phyloP scores from a whole-genome alignment of 2,329 filamentous ascomycete species.

The Neofusicoccum kwambonambiense region DNA sequence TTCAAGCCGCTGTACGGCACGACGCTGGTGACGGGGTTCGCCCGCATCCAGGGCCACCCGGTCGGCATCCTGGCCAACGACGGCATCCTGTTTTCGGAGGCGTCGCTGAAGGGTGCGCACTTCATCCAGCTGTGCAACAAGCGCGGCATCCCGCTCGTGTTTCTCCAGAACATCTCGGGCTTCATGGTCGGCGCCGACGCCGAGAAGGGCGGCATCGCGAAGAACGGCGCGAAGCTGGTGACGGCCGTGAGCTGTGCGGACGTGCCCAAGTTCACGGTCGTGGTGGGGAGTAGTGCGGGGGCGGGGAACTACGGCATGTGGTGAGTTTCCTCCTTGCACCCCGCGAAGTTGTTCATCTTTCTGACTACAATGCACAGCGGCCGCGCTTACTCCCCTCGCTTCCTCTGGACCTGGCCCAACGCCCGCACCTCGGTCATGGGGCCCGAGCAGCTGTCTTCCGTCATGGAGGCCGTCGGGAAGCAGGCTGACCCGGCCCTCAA shows the following conservation, averaged over 20 bases:
- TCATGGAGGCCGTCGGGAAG: slow-evolving; percentile 93
- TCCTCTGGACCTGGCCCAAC: slow-evolving; percentile 97
- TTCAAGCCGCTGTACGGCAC: slow-evolving; percentile 92
- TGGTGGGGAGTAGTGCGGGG: slow-evolving; percentile 89
- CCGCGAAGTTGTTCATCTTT: neutral
- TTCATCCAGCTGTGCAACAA: slow-evolving; percentile 95
- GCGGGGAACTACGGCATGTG: slow-evolving; percentile 99
- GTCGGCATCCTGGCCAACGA: slow-evolving; percentile 96
- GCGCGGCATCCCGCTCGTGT: slow-evolving; percentile 83
- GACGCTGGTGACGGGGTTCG: slow-evolving; percentile 87
- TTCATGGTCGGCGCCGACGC: slow-evolving; percentile 97
- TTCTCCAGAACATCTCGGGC: slow-evolving; percentile 93
- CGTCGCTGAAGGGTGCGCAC: slow-evolving; percentile 89
- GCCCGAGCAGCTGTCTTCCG: slow-evolving; percentile 81
- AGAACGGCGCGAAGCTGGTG: slow-evolving; percentile 96
- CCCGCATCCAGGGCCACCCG: slow-evolving; percentile 81
- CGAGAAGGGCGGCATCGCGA: slow-evolving; percentile 92
- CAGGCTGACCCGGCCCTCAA: slow-evolving; percentile 77
- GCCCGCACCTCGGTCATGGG: slow-evolving; percentile 98
- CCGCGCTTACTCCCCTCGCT: slow-evolving; percentile 83
- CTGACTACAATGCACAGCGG: slow-evolving; percentile 53
- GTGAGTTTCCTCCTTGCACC: slow-evolving; percentile 40
- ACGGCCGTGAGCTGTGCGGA: slow-evolving; percentile 91
- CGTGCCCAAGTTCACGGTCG: slow-evolving; percentile 95
- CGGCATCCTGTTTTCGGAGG: slow-evolving; percentile 88